Evolutionary conservation across 352 stramenopile species (phyloP).

Genomic region (Pythium brachiatum): DNA sequence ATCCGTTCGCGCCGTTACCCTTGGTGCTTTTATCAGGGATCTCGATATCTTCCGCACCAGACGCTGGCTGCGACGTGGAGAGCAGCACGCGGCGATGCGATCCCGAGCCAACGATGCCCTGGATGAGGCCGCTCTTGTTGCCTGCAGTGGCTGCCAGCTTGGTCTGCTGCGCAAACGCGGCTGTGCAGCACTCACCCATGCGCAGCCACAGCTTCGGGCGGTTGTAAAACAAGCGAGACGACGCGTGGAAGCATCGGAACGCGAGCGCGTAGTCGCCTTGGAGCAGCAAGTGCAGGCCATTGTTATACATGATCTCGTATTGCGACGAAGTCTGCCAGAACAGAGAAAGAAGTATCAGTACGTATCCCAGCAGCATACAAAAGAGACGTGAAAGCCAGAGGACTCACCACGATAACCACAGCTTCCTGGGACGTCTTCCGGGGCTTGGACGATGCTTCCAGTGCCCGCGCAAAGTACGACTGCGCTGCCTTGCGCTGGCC

Average conservation of each 20-base stretch:
- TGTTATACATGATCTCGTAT: conserved; percentile 92
- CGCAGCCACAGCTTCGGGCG: conserved; percentile 91
- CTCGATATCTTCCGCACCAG: conserved; percentile 65
- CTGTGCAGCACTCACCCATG: conserved; percentile 90
- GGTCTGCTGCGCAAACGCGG: conserved; percentile 72
- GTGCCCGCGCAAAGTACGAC: conserved; percentile 88
- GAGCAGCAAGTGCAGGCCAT: conserved; percentile 86
- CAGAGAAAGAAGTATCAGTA: conserved; percentile 11
- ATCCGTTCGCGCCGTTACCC: conserved; percentile 23
- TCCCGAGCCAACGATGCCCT: conserved; percentile 72
- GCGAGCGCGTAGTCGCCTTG: conserved; percentile 79
- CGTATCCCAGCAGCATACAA: conserved; percentile 9
- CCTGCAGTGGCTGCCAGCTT: conserved; percentile 48
- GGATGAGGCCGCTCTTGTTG: conserved; percentile 83
- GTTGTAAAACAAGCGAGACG: conserved; percentile 89
- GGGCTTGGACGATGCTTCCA: conserved; percentile 61
- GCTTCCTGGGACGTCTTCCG: conserved; percentile 45
- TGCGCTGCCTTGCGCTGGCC: conserved; percentile 87
- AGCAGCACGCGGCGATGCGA: conserved; percentile 83
- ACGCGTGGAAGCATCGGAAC: conserved; percentile 89
- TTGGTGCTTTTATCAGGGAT: conserved; percentile 57
- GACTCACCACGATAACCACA: conserved; percentile 45
- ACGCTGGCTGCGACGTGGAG: conserved; percentile 55
- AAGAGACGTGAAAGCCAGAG: too few species aligned
- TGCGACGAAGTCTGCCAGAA: conserved; percentile 59